A percentile compares a stretch with the other conserved stretches of the same genome.
These are phyloP conservation scores for Thecaphora frezii DNA, from an alignment of 1,284 basidiomycete species.

Conservation along the genomic window DNA sequence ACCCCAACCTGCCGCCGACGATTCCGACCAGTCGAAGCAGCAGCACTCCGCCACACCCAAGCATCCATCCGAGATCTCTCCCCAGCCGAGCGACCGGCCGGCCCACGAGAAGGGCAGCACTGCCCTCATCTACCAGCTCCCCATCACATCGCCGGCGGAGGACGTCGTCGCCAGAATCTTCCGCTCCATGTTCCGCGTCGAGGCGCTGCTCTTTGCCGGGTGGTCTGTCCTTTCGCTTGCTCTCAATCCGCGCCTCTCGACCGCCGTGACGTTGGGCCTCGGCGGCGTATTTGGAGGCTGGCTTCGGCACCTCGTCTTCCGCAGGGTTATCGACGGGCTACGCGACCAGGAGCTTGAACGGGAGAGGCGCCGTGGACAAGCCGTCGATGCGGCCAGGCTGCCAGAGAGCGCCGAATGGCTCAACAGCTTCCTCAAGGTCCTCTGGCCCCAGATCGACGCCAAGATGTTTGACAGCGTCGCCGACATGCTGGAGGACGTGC, in stretches of 20 bases:
- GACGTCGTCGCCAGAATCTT: background rate
- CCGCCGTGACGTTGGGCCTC: background rate
- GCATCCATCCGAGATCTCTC: background rate
- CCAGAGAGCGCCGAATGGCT: constrained; percentile 43
- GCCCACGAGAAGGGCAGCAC: background rate
- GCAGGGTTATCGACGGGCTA: background rate
- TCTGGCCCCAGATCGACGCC: constrained; percentile 41
- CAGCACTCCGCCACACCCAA: background rate
- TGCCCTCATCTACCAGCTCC: background rate
- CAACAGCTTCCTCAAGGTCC: constrained; percentile 26
- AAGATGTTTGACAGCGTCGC: constrained; percentile 29
- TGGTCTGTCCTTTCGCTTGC: background rate
- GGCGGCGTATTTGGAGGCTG: background rate
- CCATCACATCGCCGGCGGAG: background rate
- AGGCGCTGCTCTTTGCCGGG: background rate
- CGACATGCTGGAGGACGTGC: constrained; percentile 40
- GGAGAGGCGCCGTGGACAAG: constrained; percentile 1
- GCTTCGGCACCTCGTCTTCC: background rate
- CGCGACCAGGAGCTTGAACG: constrained; percentile 6
- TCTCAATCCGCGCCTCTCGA: background rate
- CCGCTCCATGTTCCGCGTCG: background rate
- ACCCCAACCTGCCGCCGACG: background rate
- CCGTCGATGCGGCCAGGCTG: constrained; percentile 5
- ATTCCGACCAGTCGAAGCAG: background rate
- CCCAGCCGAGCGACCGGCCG: background rate